These are phyloP conservation scores for Catharanthus roseus DNA, from an alignment of 257 asterid species.

Conservation along the genomic window DNA sequence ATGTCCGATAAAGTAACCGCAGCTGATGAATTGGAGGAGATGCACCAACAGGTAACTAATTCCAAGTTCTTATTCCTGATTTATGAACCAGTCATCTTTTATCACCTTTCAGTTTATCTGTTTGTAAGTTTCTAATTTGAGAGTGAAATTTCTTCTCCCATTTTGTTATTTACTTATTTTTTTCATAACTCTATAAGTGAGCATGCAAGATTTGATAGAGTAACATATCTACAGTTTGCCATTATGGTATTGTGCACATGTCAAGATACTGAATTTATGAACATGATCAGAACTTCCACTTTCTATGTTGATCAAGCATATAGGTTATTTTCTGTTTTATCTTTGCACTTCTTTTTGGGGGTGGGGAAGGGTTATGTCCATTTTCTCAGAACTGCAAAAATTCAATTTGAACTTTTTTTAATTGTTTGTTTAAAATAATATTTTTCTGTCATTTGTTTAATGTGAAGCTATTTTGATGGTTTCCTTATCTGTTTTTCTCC, in stretches of 20 bases:
- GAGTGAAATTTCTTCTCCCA: neutral
- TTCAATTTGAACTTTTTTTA: neutral
- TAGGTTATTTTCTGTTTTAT: neutral
- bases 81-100: slow-evolving; percentile 1
- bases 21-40: slow-evolving; percentile 87
- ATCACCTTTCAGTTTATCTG: neutral
- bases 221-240: neutral
- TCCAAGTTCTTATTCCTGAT: neutral
- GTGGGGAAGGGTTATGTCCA: neutral
- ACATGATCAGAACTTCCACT: neutral
- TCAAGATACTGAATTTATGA: neutral
- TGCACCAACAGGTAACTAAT: slow-evolving; percentile 75
- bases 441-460: neutral
- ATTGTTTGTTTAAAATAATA: neutral
- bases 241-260: neutral
- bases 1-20: slow-evolving; percentile 89
- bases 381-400: neutral
- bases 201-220: neutral
- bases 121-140: neutral
- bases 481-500: neutral
- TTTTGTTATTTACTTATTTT: neutral
- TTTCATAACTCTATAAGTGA: neutral
- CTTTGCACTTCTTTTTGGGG: neutral
- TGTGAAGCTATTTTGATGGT: neutral
- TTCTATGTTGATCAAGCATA: slow-evolving; percentile 1